Percentiles rank a stretch among this genome's conserved stretches.
phyloP scores from a whole-genome alignment of 805 yeast species.

The Cyberlindnera mycetangii region DNA sequence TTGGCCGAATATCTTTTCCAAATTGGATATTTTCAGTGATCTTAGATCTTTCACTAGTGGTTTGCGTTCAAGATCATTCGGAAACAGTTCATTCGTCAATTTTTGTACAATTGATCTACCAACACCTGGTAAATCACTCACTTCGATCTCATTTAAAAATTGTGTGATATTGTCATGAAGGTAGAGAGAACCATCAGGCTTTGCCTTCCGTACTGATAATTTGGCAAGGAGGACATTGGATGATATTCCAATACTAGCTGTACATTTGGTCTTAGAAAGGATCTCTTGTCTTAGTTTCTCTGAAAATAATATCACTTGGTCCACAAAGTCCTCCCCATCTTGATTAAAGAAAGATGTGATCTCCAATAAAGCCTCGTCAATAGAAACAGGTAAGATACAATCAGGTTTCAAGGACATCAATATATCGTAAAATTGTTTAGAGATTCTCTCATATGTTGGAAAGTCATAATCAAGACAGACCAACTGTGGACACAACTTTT shows the following conservation, averaged over 20 bases:
- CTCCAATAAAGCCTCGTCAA: constrained; percentile 89
- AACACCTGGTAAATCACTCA: constrained; percentile 56
- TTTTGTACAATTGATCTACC: constrained; percentile 51
- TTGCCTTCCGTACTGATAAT: constrained; percentile 67
- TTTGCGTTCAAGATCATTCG: constrained; percentile 13
- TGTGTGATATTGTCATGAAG: constrained; percentile 37
- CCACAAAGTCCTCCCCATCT: constrained; percentile 21
- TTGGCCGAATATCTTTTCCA: constrained; percentile 56
- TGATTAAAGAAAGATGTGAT: constrained; percentile 37
- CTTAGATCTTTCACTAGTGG: constrained; percentile 39
- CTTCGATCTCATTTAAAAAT: constrained; percentile 28
- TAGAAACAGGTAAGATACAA: constrained; percentile 66
- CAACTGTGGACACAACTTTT: constrained; percentile 60
- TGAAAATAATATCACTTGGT: constrained; percentile 28
- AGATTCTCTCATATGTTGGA: constrained; percentile 61
- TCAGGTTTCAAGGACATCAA: constrained; percentile 43
- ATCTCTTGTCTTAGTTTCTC: constrained; percentile 36
- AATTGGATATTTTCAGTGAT: constrained; percentile 30
- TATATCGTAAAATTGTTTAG: constrained; percentile 61
- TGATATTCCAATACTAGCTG: constrained; percentile 80
- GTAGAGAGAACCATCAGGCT: constrained; percentile 66
- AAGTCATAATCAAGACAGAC: constrained; percentile 70
- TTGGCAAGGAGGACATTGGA: constrained; percentile 74
- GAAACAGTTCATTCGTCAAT: constrained; percentile 35
- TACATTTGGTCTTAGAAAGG: constrained; percentile 47